Base-by-base conservation (phyloP, 305 asterid genomes). In the Fraxinus angustifolia region DNA sequence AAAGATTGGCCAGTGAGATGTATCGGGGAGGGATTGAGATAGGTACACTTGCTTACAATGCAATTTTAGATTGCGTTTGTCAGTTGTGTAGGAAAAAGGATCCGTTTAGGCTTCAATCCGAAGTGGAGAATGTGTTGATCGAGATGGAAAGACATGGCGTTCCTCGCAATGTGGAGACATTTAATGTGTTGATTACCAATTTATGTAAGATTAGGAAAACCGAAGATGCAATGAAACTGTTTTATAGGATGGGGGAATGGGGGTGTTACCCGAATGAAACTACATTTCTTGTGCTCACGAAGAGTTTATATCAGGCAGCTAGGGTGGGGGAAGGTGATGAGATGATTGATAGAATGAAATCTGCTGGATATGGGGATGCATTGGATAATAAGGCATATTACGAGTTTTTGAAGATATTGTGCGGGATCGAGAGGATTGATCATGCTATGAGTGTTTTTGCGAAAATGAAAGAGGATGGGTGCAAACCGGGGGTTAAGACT, bases 311-410 rank as follows among this genome's bases (percentile, higher is more conserved):
- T 89, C 98, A 90, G 88, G 97, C 99, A 26, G 99, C 94, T 2
- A 83, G 98, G 75, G 84, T 93, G 17, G 95, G 91, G 2, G 98
- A 96, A 79, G 99, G 98, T 0, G 99, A 96, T 58, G 98, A 96
- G 85, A 92, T 96, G 98, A 93, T 96, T 10, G 99, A 94, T 87
- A 91, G 93, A 77, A 94, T 94, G 98, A 96, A 91, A 82, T 96
- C 99, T 33, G 92, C 95, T 0, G 97, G 98, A 19, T 94, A 78
- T 80, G 94, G 91, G 70, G 87, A 84, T 78, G 89, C 85, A 11
- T 83, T 94, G 48, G 88, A 90, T 85, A 91, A 75, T 87, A 96
- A 94, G 87, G 91, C 90, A 28, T 96, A 96, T 77, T 93, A 90
- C 62, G 95, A 88, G 28, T 90, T 92, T 38, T 81, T 96, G 86